These are phyloP conservation scores for Candolleomyces aberdarensis DNA, from an alignment of 768 basidiomycete genomes.

Conservation along the genomic window DNA sequence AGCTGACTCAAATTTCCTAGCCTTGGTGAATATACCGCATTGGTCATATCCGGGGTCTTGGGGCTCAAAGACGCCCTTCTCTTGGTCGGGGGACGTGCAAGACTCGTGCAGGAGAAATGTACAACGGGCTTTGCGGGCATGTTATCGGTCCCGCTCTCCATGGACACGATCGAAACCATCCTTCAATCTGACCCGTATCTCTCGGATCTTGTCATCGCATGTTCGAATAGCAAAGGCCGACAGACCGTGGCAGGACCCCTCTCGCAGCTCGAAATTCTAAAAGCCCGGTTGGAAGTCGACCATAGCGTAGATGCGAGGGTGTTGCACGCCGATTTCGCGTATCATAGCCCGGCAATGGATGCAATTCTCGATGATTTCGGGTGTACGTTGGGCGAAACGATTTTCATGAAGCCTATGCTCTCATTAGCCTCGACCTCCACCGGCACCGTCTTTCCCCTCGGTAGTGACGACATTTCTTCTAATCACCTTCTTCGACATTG, in stretches of 20 bases:
- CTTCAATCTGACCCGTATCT: constrained; percentile 32
- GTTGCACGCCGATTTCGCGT: constrained; percentile 58
- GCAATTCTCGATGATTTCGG: constrained; percentile 51
- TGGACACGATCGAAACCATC: constrained; percentile 29
- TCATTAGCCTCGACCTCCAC: constrained; percentile 62
- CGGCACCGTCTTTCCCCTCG: constrained; percentile 50
- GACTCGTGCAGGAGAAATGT: constrained; percentile 54
- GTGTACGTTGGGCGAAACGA: constrained; percentile 32
- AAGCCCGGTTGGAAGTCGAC: constrained; percentile 33
- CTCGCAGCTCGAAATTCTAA: constrained; percentile 38
- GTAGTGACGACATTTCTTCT: constrained; percentile 46
- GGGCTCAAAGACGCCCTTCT: constrained; percentile 53
- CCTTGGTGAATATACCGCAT: constrained; percentile 73
- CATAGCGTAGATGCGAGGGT: constrained; percentile 28
- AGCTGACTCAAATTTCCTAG: constrained; percentile 32
- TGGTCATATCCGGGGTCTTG: constrained; percentile 60
- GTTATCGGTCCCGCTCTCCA: constrained; percentile 49
- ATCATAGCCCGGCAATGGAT: constrained; percentile 65
- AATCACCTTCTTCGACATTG: constrained; percentile 57
- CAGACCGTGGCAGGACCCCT: constrained; percentile 60
- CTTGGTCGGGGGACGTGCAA: constrained; percentile 55
- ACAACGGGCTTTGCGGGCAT: constrained; percentile 48
- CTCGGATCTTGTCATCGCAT: constrained; percentile 47
- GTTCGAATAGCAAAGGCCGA: constrained; percentile 57
- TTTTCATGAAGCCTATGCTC: constrained; percentile 46